These are phyloP conservation scores for Flaveria floridana DNA, from an alignment of 140 eudicot genomes.

Conservation along the genomic window DNA sequence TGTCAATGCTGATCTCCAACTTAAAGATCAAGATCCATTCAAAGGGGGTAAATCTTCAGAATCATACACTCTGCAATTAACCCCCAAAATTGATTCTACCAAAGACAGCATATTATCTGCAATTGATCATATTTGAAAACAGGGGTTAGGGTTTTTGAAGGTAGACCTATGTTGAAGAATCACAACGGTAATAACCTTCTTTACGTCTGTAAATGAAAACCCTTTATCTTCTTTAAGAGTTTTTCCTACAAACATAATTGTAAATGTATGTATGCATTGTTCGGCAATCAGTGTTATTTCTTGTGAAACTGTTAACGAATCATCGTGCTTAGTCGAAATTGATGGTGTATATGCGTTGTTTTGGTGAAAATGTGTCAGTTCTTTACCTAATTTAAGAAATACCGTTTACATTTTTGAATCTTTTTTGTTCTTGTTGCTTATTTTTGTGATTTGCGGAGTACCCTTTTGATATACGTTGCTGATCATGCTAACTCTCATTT, in stretches of 20 bases:
- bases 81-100: not conserved
- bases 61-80: not conserved
- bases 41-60: not conserved
- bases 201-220: not conserved
- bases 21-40: not conserved
- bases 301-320: not conserved
- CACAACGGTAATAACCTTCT: not conserved
- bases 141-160: conserved; percentile 23
- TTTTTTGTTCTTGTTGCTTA: not conserved
- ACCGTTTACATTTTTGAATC: conserved; percentile 13
- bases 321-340: not conserved
- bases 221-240: not conserved
- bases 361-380: conserved; percentile 17
- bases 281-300: not conserved
- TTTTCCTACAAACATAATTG: not conserved
- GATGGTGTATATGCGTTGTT: not conserved
- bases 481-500: no score
- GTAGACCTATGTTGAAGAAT: no score
- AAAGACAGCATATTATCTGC: no score
- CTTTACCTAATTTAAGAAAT: not conserved
- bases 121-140: not conserved
- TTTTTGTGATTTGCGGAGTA: not conserved
- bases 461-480: not conserved
- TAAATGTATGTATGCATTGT: conserved; percentile 35
- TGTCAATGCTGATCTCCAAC: not conserved